Evolutionary conservation across 805 yeast genomes (phyloP).

Genomic region (Saccharomycopsis fermentans): DNA sequence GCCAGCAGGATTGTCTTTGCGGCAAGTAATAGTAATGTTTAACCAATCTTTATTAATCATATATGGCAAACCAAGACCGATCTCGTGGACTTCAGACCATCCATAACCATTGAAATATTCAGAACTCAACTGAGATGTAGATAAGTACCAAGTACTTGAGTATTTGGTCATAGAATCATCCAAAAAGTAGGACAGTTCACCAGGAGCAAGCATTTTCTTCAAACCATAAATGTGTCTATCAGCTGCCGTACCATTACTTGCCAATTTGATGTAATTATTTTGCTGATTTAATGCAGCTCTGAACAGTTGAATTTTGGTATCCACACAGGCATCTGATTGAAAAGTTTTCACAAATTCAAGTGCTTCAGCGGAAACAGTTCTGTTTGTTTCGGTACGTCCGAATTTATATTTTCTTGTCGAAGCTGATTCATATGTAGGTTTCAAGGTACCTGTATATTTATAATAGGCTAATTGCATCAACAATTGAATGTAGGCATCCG

Average conservation of each 20-base stretch:
- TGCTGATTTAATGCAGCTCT: slow-evolving; percentile 68
- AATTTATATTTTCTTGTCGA: slow-evolving; percentile 80
- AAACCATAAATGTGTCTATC: slow-evolving; percentile 92
- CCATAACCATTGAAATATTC: slow-evolving; percentile 87
- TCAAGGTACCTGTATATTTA: slow-evolving; percentile 65
- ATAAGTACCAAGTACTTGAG: slow-evolving; percentile 75
- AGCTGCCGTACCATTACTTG: slow-evolving; percentile 79
- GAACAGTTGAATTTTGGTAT: slow-evolving; percentile 55
- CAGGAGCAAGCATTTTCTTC: slow-evolving; percentile 53
- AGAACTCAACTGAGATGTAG: slow-evolving; percentile 83
- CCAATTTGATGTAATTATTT: slow-evolving; percentile 59
- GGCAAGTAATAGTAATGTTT: slow-evolving; percentile 75
- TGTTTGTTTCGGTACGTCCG: slow-evolving; percentile 92
- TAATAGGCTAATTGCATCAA: slow-evolving; percentile 83
- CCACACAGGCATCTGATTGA: slow-evolving; percentile 38
- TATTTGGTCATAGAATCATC: slow-evolving; percentile 66
- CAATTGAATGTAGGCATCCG: slow-evolving; percentile 91
- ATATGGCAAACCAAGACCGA: slow-evolving; percentile 90
- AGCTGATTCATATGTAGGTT: slow-evolving; percentile 95
- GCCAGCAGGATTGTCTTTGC: slow-evolving; percentile 49
- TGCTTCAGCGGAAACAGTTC: slow-evolving; percentile 70
- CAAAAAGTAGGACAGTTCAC: slow-evolving; percentile 60
- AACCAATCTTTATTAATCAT: slow-evolving; percentile 80
- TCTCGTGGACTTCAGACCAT: slow-evolving; percentile 89
- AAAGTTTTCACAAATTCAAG: slow-evolving; percentile 64